phyloP scores from a whole-genome alignment of 139 green algal species.

The Micromonas pusilla region DNA sequence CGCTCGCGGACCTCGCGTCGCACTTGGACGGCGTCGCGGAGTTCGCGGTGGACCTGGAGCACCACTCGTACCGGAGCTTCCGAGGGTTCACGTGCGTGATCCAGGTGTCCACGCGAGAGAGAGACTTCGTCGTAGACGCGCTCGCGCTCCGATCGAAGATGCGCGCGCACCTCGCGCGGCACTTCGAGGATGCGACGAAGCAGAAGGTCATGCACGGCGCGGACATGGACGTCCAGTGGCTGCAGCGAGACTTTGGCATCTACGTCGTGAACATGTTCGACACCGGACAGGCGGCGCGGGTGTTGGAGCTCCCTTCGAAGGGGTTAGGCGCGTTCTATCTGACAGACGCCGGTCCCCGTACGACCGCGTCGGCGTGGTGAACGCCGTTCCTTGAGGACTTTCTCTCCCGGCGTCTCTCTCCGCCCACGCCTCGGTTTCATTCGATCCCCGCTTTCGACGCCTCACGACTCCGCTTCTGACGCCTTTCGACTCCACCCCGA shows the following conservation, averaged over 20 bases:
- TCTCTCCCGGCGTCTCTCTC: too few relatives aligned
- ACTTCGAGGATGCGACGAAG: slow-evolving; percentile 42
- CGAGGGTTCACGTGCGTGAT: slow-evolving; percentile 87
- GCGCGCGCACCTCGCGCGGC: background rate
- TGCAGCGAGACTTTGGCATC: slow-evolving; percentile 88
- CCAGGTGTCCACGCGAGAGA: slow-evolving; percentile 72
- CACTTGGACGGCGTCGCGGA: slow-evolving; percentile 31
- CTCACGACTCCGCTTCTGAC: too few relatives aligned
- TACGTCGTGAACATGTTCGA: slow-evolving; percentile 94
- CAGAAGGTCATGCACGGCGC: slow-evolving; percentile 89
- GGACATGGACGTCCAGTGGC: slow-evolving; percentile 72
- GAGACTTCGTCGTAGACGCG: slow-evolving; percentile 64
- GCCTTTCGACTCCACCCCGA: too few relatives aligned
- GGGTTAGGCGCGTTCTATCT: too few relatives aligned
- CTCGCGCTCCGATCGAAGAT: background rate
- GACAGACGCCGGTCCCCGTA: too few relatives aligned
- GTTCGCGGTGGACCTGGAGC: slow-evolving; percentile 83
- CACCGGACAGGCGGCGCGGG: slow-evolving; percentile 70
- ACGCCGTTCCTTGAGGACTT: too few relatives aligned
- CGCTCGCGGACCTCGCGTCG: slow-evolving; percentile 32
- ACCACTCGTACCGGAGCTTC: slow-evolving; percentile 70
- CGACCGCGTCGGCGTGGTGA: too few relatives aligned
- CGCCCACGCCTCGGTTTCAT: too few relatives aligned
- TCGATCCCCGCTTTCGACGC: too few relatives aligned
- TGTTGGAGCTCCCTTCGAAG: slow-evolving; percentile 47